Evolutionary conservation across 2,329 filamentous ascomycete genomes (phyloP), one percentile per base, ranked within the genome.

Genomic region (Pestalotiopsis sp.): DNA sequence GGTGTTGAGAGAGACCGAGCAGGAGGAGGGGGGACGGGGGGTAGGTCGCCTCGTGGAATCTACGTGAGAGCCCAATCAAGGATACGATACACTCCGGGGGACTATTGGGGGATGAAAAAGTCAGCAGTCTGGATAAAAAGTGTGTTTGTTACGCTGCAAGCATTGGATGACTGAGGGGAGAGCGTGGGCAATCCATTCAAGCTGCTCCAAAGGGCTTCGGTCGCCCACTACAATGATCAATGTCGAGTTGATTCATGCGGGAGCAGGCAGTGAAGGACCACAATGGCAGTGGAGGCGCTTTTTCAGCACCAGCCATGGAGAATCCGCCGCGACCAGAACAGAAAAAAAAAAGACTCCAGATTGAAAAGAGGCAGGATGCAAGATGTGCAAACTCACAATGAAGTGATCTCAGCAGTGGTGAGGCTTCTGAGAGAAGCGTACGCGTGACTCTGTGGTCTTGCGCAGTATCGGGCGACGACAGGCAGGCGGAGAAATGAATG

Each of bases 321-420:
- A n/a, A 64, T 3, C 25, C 13, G 45, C 45, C 13, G 31, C 27
- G 36, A 39, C 27, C n/a, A 59, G 23, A 59, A 36, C 23, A 39
- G 49, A 38, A 23, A 64, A 58, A 67, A 52, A 63, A 71, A 61
- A 49, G 60, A 60, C 60, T 61, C 69, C 65, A 66, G 69, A 65
- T 69, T 69, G 70, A 71, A 70, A 68, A 67, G 68, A 14, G n/a
- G 61, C 39, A 23, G 69, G 66, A 68, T 69, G 71, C 63, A 66
- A 73, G 71, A 71, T 14, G 23, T 60, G 31, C 73, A 52, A 76
- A 80, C 79, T 79, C 74, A 80, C 79, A 73, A 73, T 77, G 79
- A 82, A 81, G 80, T 78, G 78, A 82, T 81, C 79, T 77, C 80
- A 80, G 79, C 79, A 74, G 72, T 71, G 68, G 69, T 71, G 68